These are phyloP conservation scores for Epicoccum sorghinum DNA, from an alignment of 2,329 filamentous ascomycete species.

Conservation along the genomic window DNA sequence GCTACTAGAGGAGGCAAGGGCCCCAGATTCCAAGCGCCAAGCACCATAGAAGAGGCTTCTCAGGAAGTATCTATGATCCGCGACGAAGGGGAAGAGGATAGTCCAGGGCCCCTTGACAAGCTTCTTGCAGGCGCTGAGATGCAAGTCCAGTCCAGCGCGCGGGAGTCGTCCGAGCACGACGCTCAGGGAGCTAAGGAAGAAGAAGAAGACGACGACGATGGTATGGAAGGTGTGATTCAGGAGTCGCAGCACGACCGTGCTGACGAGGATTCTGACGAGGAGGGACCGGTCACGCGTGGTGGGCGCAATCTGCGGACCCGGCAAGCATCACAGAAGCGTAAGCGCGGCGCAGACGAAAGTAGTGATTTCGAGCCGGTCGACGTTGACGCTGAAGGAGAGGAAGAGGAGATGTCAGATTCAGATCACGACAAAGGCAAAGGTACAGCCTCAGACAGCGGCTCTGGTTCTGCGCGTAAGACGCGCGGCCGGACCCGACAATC, in stretches of 20 bases:
- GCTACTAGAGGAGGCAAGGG: conserved; percentile 55
- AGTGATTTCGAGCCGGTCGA: conserved; percentile 68
- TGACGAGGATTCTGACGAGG: conserved; percentile 58
- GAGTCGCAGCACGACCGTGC: conserved; percentile 50
- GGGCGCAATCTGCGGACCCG: conserved; percentile 49
- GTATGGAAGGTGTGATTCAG: conserved; percentile 48
- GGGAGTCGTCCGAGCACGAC: conserved; percentile 40
- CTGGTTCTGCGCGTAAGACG: conserved; percentile 55
- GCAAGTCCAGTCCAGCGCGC: conserved; percentile 45
- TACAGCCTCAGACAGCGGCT: conserved; percentile 47
- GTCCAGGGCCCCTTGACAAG: conserved; percentile 39
- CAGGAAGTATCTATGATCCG: conserved; percentile 54
- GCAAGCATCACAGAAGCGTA: conserved; percentile 40
- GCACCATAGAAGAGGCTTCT: conserved; percentile 60
- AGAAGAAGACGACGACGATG: conserved; percentile 38
- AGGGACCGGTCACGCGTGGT: conserved; percentile 59
- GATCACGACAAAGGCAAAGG: conserved; percentile 52
- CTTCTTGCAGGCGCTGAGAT: conserved; percentile 44
- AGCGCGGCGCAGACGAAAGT: conserved; percentile 59
- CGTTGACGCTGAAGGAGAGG: conserved; percentile 62
- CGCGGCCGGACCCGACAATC: conserved; percentile 53
- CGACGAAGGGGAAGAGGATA: conserved; percentile 36
- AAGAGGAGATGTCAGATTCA: conserved; percentile 61
- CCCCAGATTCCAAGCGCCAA: conserved; percentile 53
- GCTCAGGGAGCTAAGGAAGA: conserved; percentile 40